Conservation (phyloP, 306 rosid species). For the Cyclanthera cordifolia region DNA sequence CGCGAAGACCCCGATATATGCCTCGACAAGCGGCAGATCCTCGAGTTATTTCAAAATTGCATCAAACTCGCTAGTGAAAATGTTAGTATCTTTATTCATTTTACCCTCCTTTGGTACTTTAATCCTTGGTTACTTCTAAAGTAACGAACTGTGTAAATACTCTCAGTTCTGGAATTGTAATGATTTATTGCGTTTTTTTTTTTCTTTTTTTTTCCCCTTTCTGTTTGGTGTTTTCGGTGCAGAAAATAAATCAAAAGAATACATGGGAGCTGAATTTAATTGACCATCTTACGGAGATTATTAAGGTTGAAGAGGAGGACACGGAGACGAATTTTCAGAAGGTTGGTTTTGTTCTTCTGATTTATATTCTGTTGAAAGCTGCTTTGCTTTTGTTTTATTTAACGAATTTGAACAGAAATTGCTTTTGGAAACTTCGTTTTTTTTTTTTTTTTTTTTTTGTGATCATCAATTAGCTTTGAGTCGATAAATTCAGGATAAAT, state of each 20-base stretch:
- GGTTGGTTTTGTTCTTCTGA: slow-evolving; percentile 27
- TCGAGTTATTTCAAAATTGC: slow-evolving; percentile 89
- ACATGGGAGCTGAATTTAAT: slow-evolving; percentile 94
- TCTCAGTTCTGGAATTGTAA: neutral
- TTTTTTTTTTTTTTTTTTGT: too few relatives aligned
- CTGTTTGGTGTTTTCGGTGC: slow-evolving; percentile 18
- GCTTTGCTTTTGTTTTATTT: neutral
- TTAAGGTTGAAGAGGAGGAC: slow-evolving; percentile 68
- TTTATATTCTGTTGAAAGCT: neutral
- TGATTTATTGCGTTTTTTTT: neutral
- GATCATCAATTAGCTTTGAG: neutral
- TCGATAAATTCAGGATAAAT: neutral
- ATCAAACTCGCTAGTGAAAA: slow-evolving; percentile 96
- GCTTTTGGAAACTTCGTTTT: neutral
- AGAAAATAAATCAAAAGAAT: slow-evolving; percentile 97
- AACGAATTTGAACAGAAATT: neutral
- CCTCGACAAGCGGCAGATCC: slow-evolving; percentile 72
- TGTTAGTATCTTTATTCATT: slow-evolving; percentile 17
- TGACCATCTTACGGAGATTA: slow-evolving; percentile 76
- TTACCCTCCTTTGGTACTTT: neutral
- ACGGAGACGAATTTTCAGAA: slow-evolving; percentile 86
- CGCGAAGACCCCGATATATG: slow-evolving; percentile 23
- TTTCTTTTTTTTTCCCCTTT: too few relatives aligned
- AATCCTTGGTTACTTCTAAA: neutral
- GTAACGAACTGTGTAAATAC: neutral